Evolutionary conservation across 371 early-diverging fungal genomes (phyloP).

Genomic region (Zychaea mexicana): DNA sequence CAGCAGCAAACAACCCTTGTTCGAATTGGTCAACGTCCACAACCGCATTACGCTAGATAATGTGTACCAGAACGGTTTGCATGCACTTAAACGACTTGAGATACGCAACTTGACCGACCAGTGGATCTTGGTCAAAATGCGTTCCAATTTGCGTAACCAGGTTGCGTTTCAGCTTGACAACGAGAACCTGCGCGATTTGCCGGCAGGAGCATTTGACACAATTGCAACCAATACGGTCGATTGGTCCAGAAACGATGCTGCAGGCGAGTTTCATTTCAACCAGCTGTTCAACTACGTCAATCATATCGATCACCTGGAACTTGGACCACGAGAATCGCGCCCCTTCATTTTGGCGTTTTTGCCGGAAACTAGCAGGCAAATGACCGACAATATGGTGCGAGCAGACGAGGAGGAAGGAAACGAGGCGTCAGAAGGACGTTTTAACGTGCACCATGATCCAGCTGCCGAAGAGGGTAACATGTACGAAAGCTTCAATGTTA

Average conservation of each 20-base stretch:
- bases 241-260: slow-evolving; percentile 41
- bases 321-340: slow-evolving; percentile 64
- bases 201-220: slow-evolving; percentile 17
- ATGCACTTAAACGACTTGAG: slow-evolving; percentile 75
- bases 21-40: slow-evolving; percentile 60
- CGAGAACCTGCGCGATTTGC: slow-evolving; percentile 67
- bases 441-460: slow-evolving; percentile 13
- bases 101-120: slow-evolving; percentile 69
- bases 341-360: slow-evolving; percentile 78
- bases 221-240: slow-evolving; percentile 65
- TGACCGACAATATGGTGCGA: slow-evolving; percentile 9
- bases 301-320: slow-evolving; percentile 74
- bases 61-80: slow-evolving; percentile 84
- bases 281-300: slow-evolving; percentile 90
- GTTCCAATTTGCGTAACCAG: slow-evolving; percentile 81
- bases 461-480: slow-evolving; percentile 32
- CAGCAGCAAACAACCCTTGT: slow-evolving; percentile 28
- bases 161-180: slow-evolving; percentile 88
- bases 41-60: slow-evolving; percentile 63
- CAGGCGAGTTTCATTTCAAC: slow-evolving; percentile 74
- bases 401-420: slow-evolving; percentile 11
- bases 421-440: not conserved
- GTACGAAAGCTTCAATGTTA: slow-evolving; percentile 75
- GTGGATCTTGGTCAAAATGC: slow-evolving; percentile 71
- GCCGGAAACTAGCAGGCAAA: slow-evolving; percentile 45